Conservation (phyloP, 352 stramenopile genomes). For the Globisporangium perplexum region DNA sequence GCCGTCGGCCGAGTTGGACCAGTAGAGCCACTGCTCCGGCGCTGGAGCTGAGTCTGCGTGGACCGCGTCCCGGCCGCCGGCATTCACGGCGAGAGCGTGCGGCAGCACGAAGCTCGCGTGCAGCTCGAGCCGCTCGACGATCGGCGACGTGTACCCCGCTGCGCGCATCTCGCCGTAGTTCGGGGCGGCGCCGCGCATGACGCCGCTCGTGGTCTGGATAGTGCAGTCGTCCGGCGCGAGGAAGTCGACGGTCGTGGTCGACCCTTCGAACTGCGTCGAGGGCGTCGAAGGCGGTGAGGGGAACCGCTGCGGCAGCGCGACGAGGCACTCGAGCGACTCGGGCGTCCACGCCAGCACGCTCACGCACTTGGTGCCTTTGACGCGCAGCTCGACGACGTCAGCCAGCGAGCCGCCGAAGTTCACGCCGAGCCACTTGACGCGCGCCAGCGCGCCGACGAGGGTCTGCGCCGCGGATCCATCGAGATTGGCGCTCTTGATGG, state of each 20-base stretch:
- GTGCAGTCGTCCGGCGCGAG: constrained; percentile 33
- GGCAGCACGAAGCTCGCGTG: constrained; percentile 26
- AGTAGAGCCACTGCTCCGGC: constrained; percentile 44
- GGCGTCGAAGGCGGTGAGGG: constrained; percentile 1
- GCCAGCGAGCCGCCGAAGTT: constrained; percentile 35
- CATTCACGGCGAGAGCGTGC: constrained; percentile 41
- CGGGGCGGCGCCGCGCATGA: constrained; percentile 34
- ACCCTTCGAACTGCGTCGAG: not conserved
- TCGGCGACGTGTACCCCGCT: constrained; percentile 31
- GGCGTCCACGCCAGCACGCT: constrained; percentile 37
- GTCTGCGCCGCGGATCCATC: constrained; percentile 13
- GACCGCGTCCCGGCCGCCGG: too few relatives aligned
- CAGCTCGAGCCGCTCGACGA: constrained; percentile 48
- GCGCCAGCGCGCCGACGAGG: constrained; percentile 35
- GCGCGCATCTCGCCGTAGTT: constrained; percentile 53
- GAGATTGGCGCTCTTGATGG: constrained; percentile 23
- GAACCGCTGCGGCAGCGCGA: constrained; percentile 31
- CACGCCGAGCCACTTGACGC: constrained; percentile 41
- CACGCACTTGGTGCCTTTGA: constrained; percentile 34
- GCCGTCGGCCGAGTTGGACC: constrained; percentile 63
- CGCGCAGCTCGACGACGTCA: constrained; percentile 29
- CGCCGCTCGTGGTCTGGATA: constrained; percentile 40
- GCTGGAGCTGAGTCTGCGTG: not conserved
- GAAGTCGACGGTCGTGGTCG: constrained; percentile 2
- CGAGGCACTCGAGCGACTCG: constrained; percentile 49